These are phyloP conservation scores for Brassica nigra DNA, from an alignment of 345 rosid species.

Conservation along the genomic window DNA sequence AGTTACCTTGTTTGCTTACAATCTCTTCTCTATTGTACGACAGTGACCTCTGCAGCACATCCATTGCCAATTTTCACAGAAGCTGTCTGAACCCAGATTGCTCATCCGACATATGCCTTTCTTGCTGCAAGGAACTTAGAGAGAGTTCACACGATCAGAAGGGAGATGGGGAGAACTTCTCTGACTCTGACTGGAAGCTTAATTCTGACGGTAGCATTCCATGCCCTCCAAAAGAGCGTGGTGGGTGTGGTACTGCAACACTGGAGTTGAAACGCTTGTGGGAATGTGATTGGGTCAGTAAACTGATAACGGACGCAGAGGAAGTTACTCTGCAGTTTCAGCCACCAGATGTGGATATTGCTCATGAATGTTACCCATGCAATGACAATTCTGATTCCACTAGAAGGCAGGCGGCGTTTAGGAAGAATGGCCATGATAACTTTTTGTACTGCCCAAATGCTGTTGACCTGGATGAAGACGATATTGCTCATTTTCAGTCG, in stretches of 20 bases:
- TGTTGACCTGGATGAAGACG: slow-evolving; percentile 46
- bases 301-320: slow-evolving; percentile 53
- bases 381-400: slow-evolving; percentile 32
- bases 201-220: slow-evolving; percentile 52
- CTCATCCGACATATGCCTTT: slow-evolving; percentile 56
- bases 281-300: slow-evolving; percentile 44
- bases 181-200: slow-evolving; percentile 52
- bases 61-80: slow-evolving; percentile 56
- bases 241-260: slow-evolving; percentile 62
- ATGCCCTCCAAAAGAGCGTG: slow-evolving; percentile 62
- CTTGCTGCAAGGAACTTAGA: slow-evolving; percentile 58
- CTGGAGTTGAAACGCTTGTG: slow-evolving; percentile 58
- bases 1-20: neutral
- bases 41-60: slow-evolving; percentile 59
- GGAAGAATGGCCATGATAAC: slow-evolving; percentile 56
- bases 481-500: slow-evolving; percentile 66
- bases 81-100: slow-evolving; percentile 52
- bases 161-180: slow-evolving; percentile 37
- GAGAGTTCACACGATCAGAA: neutral
- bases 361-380: slow-evolving; percentile 55
- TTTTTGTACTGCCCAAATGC: slow-evolving; percentile 67
- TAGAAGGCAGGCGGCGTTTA: slow-evolving; percentile 54
- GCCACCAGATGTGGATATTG: slow-evolving; percentile 33
- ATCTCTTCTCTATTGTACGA: neutral
- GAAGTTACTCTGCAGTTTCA: slow-evolving; percentile 44